Evolutionary conservation across 352 stramenopile species (phyloP), one percentile per base, ranked within the genome.

Genomic region (Thraustochytrium sp.): DNA sequence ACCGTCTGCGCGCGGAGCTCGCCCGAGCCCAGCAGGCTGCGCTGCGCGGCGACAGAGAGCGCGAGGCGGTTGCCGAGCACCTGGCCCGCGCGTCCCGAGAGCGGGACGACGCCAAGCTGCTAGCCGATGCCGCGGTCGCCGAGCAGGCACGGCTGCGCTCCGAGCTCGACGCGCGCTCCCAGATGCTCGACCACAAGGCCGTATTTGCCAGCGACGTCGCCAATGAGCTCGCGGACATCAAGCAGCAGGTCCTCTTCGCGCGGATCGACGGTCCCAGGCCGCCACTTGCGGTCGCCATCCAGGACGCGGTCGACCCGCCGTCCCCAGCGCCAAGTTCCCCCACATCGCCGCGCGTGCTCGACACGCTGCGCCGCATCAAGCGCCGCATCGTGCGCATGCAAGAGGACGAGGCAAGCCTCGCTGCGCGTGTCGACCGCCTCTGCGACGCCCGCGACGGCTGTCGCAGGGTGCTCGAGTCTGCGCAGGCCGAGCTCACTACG

Each of bases 181-280:
- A 72, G 46, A 72, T 72, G 34, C 59, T 72, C n/a, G 59, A 72
- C 59, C 59, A 72, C 40, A 72, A 72, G 40, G 59, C 59, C 16
- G 36, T 2, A 11, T 72, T 72, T 72, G 59, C 59, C 21, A 44
- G 26, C 21, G 59, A 72, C 26, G 59, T 72, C 23, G 59, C 40
- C 59, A 72, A 72, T 31, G 59, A 72, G 36, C 34, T 72, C 8
- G 21, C 59, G 9, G 59, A 72, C 40, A 72, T 72, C 9, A 72
- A 72, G 36, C 59, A 72, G 59, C 59, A 72, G 2, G 26, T 72
- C 36, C 34, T 72, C n/a, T 72, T 72, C 46, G 34, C 59, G 36
- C 59, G 59, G 8, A 72, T 72, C 40, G 59, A 72, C 13, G 59
- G 59, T 63, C 54, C n/a, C n/a, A n/a, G n/a, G n/a, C n/a, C n/a